Conservation (phyloP, 1,139 yeast genomes). For the Protomyces gravidus region DNA sequence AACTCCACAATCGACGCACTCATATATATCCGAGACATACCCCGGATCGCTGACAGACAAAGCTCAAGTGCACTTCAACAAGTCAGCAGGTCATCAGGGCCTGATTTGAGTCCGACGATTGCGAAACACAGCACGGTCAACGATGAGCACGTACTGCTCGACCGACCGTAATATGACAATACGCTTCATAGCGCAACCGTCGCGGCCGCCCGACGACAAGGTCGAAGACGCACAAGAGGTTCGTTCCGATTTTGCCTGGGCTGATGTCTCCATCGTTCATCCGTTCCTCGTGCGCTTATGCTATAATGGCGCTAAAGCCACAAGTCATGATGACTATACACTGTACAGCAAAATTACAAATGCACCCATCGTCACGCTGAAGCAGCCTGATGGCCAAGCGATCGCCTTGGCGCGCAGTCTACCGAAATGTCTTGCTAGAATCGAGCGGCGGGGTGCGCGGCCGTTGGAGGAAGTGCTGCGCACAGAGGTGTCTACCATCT, state of each 20-base stretch:
- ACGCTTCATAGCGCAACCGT: background rate
- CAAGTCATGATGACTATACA: background rate
- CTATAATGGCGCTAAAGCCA: background rate
- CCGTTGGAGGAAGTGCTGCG: background rate
- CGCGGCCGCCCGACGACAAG: background rate
- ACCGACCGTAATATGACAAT: constrained; percentile 11
- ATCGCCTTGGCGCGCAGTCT: background rate
- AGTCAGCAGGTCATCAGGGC: too few species aligned
- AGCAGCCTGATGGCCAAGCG: constrained; percentile 1
- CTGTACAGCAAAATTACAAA: constrained; percentile 6
- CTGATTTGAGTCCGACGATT: too few species aligned
- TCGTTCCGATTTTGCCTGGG: background rate
- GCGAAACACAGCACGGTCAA: background rate
- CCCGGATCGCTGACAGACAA: too few species aligned
- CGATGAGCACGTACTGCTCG: constrained; percentile 9
- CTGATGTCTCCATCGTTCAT: constrained; percentile 9
- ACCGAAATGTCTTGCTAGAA: constrained; percentile 2
- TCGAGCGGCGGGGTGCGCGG: background rate
- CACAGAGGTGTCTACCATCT: background rate
- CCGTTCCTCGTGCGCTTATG: constrained; percentile 11
- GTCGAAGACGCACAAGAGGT: background rate
- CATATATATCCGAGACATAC: too few species aligned
- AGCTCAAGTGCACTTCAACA: too few species aligned
- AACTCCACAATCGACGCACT: too few species aligned
- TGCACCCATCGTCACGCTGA: constrained; percentile 1